Evolutionary conservation across 805 yeast species (phyloP).

Genomic region (Myxozyma monticola): DNA sequence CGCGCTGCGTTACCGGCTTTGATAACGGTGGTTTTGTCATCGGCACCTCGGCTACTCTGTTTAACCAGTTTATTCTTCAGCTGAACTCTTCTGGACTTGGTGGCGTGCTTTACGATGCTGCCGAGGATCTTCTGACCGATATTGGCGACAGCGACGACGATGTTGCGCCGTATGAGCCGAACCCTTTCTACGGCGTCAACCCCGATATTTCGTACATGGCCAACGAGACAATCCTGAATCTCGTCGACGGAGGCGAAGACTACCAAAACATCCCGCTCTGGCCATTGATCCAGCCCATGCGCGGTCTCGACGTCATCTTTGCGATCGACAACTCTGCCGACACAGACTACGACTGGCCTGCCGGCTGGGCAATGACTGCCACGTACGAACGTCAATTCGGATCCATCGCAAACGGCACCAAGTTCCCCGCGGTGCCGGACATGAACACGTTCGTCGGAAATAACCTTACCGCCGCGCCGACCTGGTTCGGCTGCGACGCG

Average conservation of each 20-base stretch:
- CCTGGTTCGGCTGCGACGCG: conserved; percentile 82
- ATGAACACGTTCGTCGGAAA: conserved; percentile 54
- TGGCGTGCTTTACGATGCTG: conserved; percentile 49
- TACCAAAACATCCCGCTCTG: conserved; percentile 61
- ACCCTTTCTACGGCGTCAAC: conserved; percentile 60
- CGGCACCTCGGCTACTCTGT: conserved; percentile 81
- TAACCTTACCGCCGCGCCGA: conserved; percentile 67
- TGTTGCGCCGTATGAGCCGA: conserved; percentile 70
- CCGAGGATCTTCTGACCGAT: conserved; percentile 48
- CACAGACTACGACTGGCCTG: conserved; percentile 56
- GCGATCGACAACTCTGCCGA: conserved; percentile 69
- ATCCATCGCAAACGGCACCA: conserved; percentile 54
- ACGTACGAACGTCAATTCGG: conserved; percentile 62
- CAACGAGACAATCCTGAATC: conserved; percentile 45
- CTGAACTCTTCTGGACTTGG: conserved; percentile 55
- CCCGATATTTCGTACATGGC: conserved; percentile 42
- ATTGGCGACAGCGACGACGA: conserved; percentile 50
- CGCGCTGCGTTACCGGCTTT: conserved; percentile 62
- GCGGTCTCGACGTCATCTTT: conserved; percentile 63
- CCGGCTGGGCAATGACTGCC: conserved; percentile 58
- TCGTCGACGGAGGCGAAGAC: conserved; percentile 79
- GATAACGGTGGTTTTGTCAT: conserved; percentile 81
- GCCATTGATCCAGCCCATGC: conserved; percentile 61
- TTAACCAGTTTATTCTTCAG: conserved; percentile 64
- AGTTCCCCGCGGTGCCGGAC: conserved; percentile 83